Percentiles rank a stretch among this genome's conserved stretches.
phyloP scores from a whole-genome alignment of 78 protist genomes.

The Dictyostelium brefeldianum region DNA sequence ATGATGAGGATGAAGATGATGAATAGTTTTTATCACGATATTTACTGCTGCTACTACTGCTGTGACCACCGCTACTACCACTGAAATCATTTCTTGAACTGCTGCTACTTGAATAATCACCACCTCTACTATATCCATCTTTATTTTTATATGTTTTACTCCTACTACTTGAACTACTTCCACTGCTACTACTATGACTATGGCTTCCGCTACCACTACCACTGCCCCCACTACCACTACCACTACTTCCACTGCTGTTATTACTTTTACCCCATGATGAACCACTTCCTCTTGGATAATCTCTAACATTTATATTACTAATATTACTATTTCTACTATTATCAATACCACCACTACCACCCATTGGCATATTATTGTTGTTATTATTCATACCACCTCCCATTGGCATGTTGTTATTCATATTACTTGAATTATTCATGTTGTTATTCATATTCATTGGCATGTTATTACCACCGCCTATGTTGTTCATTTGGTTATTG shows the following conservation, averaged over 20 bases:
- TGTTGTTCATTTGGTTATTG: not conserved
- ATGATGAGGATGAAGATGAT: not conserved
- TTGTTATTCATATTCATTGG: not conserved
- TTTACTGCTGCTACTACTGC: not conserved
- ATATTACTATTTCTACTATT: not conserved
- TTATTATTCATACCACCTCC: not conserved
- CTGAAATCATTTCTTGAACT: not conserved
- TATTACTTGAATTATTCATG: not conserved
- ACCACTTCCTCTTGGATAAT: slow-evolving; percentile 25
- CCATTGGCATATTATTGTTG: not conserved
- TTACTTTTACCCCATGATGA: slow-evolving; percentile 15
- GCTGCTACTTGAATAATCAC: not conserved
- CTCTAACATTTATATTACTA: not conserved
- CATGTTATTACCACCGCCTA: not conserved
- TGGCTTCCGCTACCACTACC: slow-evolving; percentile 8
- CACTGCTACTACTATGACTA: not conserved
- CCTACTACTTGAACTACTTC: not conserved
- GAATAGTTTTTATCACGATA: not conserved
- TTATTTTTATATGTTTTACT: slow-evolving; percentile 1
- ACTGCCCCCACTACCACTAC: not conserved
- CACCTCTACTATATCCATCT: not conserved
- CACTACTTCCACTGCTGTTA: not conserved
- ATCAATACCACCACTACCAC: not conserved
- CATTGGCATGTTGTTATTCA: no score
- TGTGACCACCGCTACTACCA: not conserved